Percentiles rank a stretch among this genome's conserved stretches.
phyloP scores from a whole-genome alignment of 164 flowering plant species.

The Magnolia sinica region DNA sequence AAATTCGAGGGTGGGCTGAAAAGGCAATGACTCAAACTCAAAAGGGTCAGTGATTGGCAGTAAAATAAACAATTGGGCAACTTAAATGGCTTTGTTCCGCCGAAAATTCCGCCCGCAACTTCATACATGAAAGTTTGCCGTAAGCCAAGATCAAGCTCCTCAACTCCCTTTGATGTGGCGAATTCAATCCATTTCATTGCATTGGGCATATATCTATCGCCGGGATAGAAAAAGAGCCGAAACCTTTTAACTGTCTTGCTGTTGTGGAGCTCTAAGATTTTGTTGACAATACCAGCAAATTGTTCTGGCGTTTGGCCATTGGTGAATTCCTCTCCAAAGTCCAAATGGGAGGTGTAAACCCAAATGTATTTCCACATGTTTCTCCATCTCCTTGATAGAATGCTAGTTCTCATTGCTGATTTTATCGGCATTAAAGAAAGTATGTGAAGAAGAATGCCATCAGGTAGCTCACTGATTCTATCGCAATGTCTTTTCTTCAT shows the following conservation, averaged over 20 bases:
- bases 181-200: conserved; percentile 1
- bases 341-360: background rate
- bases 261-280: background rate
- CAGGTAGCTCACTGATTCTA: background rate
- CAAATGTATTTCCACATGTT: background rate
- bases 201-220: background rate
- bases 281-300: background rate
- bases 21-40: background rate
- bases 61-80: background rate
- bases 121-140: background rate
- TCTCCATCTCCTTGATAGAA: conserved; percentile 1
- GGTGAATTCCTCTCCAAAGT: background rate
- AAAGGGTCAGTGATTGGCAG: background rate
- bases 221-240: background rate
- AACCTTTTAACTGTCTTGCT: background rate
- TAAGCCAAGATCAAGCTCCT: background rate
- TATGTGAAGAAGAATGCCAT: background rate
- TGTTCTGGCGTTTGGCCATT: background rate
- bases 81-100: background rate
- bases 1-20: background rate
- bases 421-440: background rate
- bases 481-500: background rate
- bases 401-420: background rate
- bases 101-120: background rate
- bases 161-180: background rate